phyloP scores from a whole-genome alignment of 192 early-diverging fungal genomes.

The Rhizoclosmatium globosum region DNA sequence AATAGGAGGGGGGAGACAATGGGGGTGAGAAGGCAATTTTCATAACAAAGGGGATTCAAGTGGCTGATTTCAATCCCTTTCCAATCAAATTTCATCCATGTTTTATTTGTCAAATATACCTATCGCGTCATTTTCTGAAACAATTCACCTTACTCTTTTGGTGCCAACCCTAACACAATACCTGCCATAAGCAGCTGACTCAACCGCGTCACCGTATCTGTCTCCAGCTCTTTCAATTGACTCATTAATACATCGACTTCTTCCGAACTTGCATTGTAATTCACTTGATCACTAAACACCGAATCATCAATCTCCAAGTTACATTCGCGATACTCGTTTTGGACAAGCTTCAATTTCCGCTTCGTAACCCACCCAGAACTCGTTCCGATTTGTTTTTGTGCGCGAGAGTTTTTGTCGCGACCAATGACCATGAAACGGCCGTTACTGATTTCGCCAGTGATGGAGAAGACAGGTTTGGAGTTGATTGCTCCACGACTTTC shows the following conservation, averaged over 20 bases:
- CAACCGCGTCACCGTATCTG: neutral
- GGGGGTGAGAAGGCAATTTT: neutral
- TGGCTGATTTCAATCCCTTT: neutral
- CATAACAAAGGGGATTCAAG: neutral
- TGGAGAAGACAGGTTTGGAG: conserved; percentile 17
- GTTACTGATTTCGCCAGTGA: conserved; percentile 26
- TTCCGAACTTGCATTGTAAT: neutral
- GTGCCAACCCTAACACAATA: conserved; percentile 13
- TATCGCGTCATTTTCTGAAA: neutral
- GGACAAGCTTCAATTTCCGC: conserved; percentile 1
- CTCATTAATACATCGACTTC: neutral
- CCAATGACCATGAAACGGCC: conserved; percentile 29
- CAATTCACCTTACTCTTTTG: conserved; percentile 7
- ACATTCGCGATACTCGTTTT: conserved; percentile 9
- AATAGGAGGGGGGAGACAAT: neutral
- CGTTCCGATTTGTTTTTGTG: neutral
- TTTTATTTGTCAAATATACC: neutral
- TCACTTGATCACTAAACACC: conserved; percentile 1
- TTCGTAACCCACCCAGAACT: conserved; percentile 27
- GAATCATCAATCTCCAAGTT: conserved; percentile 15
- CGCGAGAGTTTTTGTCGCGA: conserved; percentile 8
- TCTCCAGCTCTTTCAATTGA: neutral
- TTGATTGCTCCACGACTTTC: neutral
- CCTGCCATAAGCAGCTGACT: conserved; percentile 31
- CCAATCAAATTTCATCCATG: neutral